Evolutionary conservation across 164 flowering plant genomes (phyloP), one percentile per base, ranked within the genome.

Genomic region (Stephania yunnanensis): DNA sequence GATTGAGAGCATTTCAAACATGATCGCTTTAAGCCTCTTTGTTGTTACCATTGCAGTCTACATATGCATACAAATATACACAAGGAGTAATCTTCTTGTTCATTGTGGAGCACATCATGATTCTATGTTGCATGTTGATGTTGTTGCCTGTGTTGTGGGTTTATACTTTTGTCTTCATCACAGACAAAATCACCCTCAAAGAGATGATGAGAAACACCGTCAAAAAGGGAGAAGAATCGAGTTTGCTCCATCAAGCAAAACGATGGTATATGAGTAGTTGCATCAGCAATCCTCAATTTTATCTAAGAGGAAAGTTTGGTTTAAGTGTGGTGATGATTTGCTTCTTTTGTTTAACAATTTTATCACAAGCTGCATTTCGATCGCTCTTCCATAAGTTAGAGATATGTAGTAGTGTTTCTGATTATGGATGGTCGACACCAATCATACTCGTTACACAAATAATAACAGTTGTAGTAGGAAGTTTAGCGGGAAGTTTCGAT

Each of bases 71-170:
- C 25, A 25, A 25, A 25, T 25, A 25, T 25, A 25, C 25, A 25
- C 25, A 25, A 12, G 61, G 61, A 55, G 61, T 55, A 10, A 55
- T 55, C 1, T 55, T 55, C 17, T 55, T n/a, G 17, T 55, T 55
- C 17, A 55, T 55, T 12, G 61, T 55, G 19, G 19, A 55, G 12
- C 63, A 55, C 19, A 55, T 55, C 63, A 17, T 55, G 11, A 55
- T 55, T n/a, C 19, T 55, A 13, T 55, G 63, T 55, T 55, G 63
- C n/a, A 55, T 55, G 63, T 55, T 55, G 63, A 55, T 17, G 63
- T 1, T 67, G 64, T 46, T 74, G 11, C 3, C 19, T 2, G 11
- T 67, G 71, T 22, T 74, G 6, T 74, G 76, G 25, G 76, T 64
- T 22, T 7, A 48, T 63, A 7, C 17, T 17, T 25, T 25, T 46